phyloP scores from a whole-genome alignment of 176 grass and related monocot genomes.

The Aegilops sharonensis region DNA sequence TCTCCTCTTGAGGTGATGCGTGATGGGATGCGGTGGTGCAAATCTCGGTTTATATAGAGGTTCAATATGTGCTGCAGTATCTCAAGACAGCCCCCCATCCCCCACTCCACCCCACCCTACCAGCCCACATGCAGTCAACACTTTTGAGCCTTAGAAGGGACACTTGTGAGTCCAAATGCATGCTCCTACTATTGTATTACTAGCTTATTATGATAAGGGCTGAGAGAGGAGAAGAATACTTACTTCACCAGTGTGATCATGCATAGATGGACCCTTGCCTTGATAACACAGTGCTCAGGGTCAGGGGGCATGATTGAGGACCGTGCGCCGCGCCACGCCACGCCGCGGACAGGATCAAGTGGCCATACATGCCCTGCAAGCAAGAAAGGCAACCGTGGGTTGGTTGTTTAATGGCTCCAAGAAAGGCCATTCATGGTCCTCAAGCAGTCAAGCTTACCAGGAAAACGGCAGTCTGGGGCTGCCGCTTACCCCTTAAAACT shows the following conservation, averaged over 20 bases:
- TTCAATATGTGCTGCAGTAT: constrained; percentile 4
- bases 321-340: constrained; percentile 24
- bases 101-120: constrained; percentile 6
- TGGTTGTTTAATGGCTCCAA: constrained; percentile 39
- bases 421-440: constrained; percentile 42
- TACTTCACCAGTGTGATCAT: constrained; percentile 27
- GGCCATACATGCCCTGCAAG: constrained; percentile 49
- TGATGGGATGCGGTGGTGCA: not conserved
- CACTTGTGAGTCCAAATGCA: constrained; percentile 54
- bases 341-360: constrained; percentile 48
- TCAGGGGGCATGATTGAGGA: constrained; percentile 41
- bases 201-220: constrained; percentile 19
- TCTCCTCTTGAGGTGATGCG: constrained; percentile 13
- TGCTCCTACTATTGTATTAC: constrained; percentile 28
- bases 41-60: constrained; percentile 34
- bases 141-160: constrained; percentile 46
- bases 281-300: constrained; percentile 33
- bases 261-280: constrained; percentile 42
- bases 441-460: constrained; percentile 43
- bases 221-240: constrained; percentile 23
- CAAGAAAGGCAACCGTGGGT: constrained; percentile 34
- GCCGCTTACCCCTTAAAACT: constrained; percentile 40
- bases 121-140: constrained; percentile 41
- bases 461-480: constrained; percentile 16
- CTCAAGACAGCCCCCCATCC: constrained; percentile 25